These are phyloP conservation scores for Crithidia thermophila DNA, from an alignment of 208 protist genomes.

Conservation along the genomic window DNA sequence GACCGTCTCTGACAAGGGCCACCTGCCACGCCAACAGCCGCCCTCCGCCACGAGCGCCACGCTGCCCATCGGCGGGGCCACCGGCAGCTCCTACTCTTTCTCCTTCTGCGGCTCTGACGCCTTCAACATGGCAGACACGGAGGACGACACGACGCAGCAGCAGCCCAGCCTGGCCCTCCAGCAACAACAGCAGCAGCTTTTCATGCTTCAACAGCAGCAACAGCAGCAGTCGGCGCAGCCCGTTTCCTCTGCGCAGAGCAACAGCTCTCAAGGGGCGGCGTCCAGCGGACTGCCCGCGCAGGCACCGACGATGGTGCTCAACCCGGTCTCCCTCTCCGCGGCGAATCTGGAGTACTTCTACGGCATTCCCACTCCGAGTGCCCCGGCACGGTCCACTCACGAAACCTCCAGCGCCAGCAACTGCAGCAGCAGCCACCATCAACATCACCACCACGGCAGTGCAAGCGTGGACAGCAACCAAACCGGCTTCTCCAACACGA, in stretches of 20 bases:
- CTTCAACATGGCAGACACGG: background rate
- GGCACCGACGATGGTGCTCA: background rate
- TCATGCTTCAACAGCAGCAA: background rate
- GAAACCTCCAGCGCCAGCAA: conserved; percentile 21
- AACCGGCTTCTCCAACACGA: background rate
- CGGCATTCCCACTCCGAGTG: conserved; percentile 23
- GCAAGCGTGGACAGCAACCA: conserved; percentile 7
- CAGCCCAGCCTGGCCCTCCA: background rate
- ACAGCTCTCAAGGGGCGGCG: too few relatives aligned
- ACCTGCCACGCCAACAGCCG: background rate
- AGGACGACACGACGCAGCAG: background rate
- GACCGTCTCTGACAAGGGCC: background rate
- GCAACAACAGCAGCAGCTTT: background rate
- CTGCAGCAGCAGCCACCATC: conserved; percentile 21
- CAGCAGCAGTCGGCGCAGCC: background rate
- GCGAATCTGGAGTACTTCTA: conserved; percentile 28
- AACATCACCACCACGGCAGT: background rate
- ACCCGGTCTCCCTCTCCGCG: conserved; percentile 8
- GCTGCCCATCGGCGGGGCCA: background rate
- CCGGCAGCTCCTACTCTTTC: conserved; percentile 19
- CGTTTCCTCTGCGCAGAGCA: too few relatives aligned
- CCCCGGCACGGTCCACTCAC: conserved; percentile 7
- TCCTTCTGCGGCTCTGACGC: conserved; percentile 16
- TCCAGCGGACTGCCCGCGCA: too few relatives aligned
- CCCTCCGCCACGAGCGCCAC: background rate